Percentiles rank a stretch among this genome's conserved stretches.
These are phyloP conservation scores for Ploettnerulaceae sp. DNA, from an alignment of 2,329 filamentous ascomycete species.

Conservation along the genomic window DNA sequence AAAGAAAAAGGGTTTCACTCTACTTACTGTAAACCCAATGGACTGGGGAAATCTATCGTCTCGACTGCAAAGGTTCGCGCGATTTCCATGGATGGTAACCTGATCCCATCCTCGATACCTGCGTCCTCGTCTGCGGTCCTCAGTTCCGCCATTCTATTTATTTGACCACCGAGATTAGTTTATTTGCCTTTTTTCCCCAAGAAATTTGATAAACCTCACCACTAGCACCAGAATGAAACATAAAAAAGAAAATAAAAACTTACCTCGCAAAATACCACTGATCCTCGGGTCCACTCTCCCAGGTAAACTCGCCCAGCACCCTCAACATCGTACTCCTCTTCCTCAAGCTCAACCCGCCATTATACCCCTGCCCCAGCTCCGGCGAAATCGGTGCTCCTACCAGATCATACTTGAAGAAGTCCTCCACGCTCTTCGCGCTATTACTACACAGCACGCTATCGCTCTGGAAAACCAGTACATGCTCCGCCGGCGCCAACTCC, in stretches of 20 bases:
- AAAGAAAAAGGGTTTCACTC: no score
- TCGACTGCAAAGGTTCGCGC: constrained; percentile 23
- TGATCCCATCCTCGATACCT: constrained; percentile 11
- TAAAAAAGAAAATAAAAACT: no score
- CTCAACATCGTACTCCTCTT: constrained; percentile 32
- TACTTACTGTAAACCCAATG: constrained; percentile 21
- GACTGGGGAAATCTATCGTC: constrained; percentile 16
- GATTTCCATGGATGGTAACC: constrained; percentile 23
- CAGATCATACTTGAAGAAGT: constrained; percentile 33
- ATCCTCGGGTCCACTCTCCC: constrained; percentile 22
- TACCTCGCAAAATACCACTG: constrained; percentile 26
- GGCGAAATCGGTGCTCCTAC: constrained; percentile 31
- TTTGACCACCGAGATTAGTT: no score
- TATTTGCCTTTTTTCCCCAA: no score
- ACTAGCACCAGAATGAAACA: no score
- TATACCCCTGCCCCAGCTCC: constrained; percentile 24
- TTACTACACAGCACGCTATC: constrained; percentile 33
- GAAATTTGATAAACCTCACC: no score
- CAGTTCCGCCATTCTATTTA: no score
- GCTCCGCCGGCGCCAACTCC: constrained; percentile 29
- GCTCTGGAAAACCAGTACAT: constrained; percentile 32
- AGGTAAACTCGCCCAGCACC: constrained; percentile 14
- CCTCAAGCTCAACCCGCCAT: constrained; percentile 35
- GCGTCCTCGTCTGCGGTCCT: constrained; percentile 29
- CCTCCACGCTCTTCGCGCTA: constrained; percentile 23